A percentile compares a stretch with the other conserved stretches of the same genome.
phyloP scores from a whole-genome alignment of 2,329 filamentous ascomycete species.

The Volutella citrinella region DNA sequence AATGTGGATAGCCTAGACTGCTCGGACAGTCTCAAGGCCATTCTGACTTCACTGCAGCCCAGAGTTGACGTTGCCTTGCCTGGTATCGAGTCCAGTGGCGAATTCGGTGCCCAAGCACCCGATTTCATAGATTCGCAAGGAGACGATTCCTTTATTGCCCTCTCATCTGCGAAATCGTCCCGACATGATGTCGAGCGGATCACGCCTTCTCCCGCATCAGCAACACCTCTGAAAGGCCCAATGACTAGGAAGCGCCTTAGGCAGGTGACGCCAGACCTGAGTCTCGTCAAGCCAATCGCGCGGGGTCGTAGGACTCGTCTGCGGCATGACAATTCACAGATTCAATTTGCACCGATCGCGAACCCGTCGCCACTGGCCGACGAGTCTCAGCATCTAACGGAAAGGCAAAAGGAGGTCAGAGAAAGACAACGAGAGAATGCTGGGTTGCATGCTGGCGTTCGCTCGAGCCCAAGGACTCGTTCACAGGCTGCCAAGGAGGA shows the following conservation, averaged over 20 bases:
- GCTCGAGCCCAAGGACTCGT: constrained; percentile 43
- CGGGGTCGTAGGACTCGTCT: too few relatives aligned
- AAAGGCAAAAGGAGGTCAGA: constrained; percentile 74
- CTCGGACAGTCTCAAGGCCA: constrained; percentile 59
- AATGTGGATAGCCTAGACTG: constrained; percentile 58
- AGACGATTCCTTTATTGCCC: constrained; percentile 34
- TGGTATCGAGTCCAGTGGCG: constrained; percentile 36
- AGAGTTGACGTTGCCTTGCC: constrained; percentile 47
- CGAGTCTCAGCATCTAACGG: constrained; percentile 74
- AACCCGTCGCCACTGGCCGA: constrained; percentile 50
- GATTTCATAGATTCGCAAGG: constrained; percentile 50
- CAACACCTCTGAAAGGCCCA: constrained; percentile 17
- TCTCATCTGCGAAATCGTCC: constrained; percentile 30
- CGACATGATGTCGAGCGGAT: constrained; percentile 18
- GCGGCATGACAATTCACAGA: constrained; percentile 79
- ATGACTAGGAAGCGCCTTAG: constrained; percentile 26
- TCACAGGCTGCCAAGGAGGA: constrained; percentile 19
- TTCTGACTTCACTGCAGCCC: constrained; percentile 59
- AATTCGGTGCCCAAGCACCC: constrained; percentile 36
- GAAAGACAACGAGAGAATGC: constrained; percentile 67
- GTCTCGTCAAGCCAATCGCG: too few relatives aligned
- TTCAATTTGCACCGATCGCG: constrained; percentile 70
- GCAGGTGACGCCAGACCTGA: constrained; percentile 25
- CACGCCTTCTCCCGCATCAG: constrained; percentile 12
- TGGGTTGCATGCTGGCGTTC: constrained; percentile 65